phyloP scores from a whole-genome alignment of 2,329 filamentous ascomycete genomes.

The Phialophora chinensis region DNA sequence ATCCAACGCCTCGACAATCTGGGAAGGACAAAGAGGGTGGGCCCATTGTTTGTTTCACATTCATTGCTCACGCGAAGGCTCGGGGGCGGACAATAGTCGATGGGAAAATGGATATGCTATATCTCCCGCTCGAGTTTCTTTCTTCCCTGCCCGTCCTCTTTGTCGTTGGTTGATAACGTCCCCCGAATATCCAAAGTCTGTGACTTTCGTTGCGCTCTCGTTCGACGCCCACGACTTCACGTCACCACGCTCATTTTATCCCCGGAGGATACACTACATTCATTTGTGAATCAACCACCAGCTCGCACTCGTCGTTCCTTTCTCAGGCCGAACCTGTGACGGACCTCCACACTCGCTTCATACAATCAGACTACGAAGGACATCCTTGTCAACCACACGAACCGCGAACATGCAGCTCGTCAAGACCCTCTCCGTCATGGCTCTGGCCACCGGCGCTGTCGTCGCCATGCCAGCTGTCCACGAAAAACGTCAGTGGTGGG shows the following conservation, averaged over 20 bases:
- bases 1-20: slow-evolving; percentile 35
- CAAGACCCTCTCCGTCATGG: slow-evolving; percentile 42
- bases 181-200: slow-evolving; percentile 34
- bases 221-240: slow-evolving; percentile 20
- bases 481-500: slow-evolving; percentile 29
- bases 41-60: slow-evolving; percentile 34
- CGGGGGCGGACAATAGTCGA: slow-evolving; percentile 20
- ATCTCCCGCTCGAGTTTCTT: slow-evolving; percentile 22
- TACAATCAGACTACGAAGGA: not conserved
- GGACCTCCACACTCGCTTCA: slow-evolving; percentile 1
- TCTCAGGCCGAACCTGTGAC: slow-evolving; percentile 12
- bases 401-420: slow-evolving; percentile 33
- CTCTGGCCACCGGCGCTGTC: slow-evolving; percentile 40
- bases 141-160: slow-evolving; percentile 17
- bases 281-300: slow-evolving; percentile 15
- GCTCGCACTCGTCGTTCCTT: slow-evolving; percentile 12
- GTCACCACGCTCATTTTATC: slow-evolving; percentile 36
- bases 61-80: slow-evolving; percentile 9
- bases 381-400: not conserved
- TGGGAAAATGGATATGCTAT: slow-evolving; percentile 19
- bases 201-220: slow-evolving; percentile 37
- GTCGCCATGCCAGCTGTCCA: slow-evolving; percentile 41
- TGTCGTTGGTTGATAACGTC: slow-evolving; percentile 27
- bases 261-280: slow-evolving; percentile 35
- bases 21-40: slow-evolving; percentile 27